Conservation (phyloP, 1,284 basidiomycete species). For the Butyriboletus regius region DNA sequence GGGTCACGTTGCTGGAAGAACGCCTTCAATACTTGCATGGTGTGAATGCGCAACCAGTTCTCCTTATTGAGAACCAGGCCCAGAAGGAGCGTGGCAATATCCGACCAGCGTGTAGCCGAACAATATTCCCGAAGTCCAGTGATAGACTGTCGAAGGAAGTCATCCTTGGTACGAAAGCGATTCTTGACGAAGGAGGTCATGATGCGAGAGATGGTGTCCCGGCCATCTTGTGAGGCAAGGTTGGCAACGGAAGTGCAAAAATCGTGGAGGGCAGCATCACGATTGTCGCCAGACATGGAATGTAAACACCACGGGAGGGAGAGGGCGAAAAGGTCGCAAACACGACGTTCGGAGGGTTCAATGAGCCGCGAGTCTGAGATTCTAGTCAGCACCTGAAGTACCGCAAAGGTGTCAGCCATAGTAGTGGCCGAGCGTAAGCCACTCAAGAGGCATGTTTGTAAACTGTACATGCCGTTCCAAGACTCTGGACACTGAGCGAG, state of each 20-base stretch:
- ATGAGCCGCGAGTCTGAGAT: slow-evolving; percentile 62
- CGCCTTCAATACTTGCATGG: slow-evolving; percentile 83
- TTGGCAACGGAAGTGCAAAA: slow-evolving; percentile 71
- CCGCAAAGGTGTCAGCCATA: slow-evolving; percentile 58
- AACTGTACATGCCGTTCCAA: slow-evolving; percentile 61
- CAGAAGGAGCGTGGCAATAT: slow-evolving; percentile 75
- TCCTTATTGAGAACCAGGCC: slow-evolving; percentile 81
- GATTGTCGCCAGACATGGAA: slow-evolving; percentile 62
- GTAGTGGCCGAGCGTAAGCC: slow-evolving; percentile 78
- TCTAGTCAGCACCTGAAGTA: slow-evolving; percentile 62
- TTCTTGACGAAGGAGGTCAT: slow-evolving; percentile 83
- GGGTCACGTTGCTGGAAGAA: slow-evolving; percentile 82
- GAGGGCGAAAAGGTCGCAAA: slow-evolving; percentile 78
- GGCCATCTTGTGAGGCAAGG: slow-evolving; percentile 67
- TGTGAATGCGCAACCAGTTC: slow-evolving; percentile 74
- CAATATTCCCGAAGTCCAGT: slow-evolving; percentile 79
- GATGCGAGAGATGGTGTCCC: slow-evolving; percentile 73
- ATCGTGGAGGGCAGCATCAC: slow-evolving; percentile 55
- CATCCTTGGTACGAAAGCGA: slow-evolving; percentile 87
- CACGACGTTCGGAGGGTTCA: slow-evolving; percentile 63
- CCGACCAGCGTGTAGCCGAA: slow-evolving; percentile 60
- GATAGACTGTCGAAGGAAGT: slow-evolving; percentile 86
- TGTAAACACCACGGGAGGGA: slow-evolving; percentile 86
- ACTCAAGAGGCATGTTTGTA: slow-evolving; percentile 72
- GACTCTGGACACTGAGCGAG: slow-evolving; percentile 62